These are phyloP conservation scores for Byssothecium circinans DNA, from an alignment of 2,329 filamentous ascomycete species.

Conservation along the genomic window DNA sequence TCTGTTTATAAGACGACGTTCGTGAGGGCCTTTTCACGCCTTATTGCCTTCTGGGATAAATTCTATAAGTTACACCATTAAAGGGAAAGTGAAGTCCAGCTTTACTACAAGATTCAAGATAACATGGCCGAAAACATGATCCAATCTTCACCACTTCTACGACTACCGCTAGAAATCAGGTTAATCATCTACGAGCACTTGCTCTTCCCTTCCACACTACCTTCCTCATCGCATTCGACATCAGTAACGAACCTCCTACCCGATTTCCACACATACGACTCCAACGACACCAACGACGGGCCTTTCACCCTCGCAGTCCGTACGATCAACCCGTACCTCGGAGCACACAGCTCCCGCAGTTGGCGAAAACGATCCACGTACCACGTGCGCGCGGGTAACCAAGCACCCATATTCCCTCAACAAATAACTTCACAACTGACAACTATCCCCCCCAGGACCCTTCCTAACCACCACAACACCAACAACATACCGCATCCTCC, in stretches of 20 bases:
- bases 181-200: constrained; percentile 51
- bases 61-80: too few relatives aligned
- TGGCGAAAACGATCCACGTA: constrained; percentile 45
- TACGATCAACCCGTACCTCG: constrained; percentile 47
- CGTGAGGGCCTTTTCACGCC: background rate
- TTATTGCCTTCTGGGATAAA: too few relatives aligned
- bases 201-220: constrained; percentile 43
- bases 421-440: background rate
- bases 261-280: constrained; percentile 49
- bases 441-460: constrained; percentile 32
- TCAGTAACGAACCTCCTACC: constrained; percentile 39
- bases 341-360: constrained; percentile 22
- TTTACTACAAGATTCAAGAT: background rate
- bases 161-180: constrained; percentile 50
- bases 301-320: constrained; percentile 47
- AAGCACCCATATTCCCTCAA: background rate
- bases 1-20: background rate
- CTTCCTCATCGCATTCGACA: constrained; percentile 29
- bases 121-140: constrained; percentile 11
- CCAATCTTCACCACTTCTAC: constrained; percentile 42
- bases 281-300: constrained; percentile 30
- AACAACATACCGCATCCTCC: constrained; percentile 60
- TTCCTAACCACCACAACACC: constrained; percentile 49
- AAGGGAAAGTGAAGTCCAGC: too few relatives aligned
- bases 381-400: constrained; percentile 38